phyloP scores from a whole-genome alignment of 805 yeast species.

The Wickerhamomyces bisporus region DNA sequence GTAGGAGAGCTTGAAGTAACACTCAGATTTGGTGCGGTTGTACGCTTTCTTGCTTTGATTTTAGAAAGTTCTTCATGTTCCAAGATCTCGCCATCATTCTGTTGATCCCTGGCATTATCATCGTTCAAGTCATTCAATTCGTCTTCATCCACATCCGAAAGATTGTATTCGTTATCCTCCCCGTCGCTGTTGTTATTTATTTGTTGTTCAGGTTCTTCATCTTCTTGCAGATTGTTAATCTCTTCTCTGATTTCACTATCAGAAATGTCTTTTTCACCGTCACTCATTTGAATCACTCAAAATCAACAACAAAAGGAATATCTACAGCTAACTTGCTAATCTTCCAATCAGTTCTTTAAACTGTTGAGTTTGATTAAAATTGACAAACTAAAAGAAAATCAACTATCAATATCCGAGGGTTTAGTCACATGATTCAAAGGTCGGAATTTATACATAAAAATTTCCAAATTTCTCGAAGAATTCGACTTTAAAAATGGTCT shows the following conservation, averaged over 20 bases:
- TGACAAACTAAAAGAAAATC: too few relatives aligned
- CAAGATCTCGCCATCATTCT: background rate
- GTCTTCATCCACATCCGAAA: constrained; percentile 2
- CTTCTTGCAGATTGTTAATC: background rate
- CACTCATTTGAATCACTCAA: background rate
- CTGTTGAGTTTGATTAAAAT: too few relatives aligned
- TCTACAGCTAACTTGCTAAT: too few relatives aligned
- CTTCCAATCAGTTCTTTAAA: too few relatives aligned
- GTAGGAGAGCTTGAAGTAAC: background rate
- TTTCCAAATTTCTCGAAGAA: too few relatives aligned
- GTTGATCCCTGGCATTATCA: constrained; percentile 2
- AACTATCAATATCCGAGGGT: too few relatives aligned
- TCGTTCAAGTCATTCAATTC: constrained; percentile 5
- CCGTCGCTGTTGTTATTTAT: constrained; percentile 5
- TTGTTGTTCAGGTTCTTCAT: background rate
- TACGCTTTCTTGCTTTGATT: constrained; percentile 6
- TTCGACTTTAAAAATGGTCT: too few relatives aligned
- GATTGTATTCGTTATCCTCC: constrained; percentile 8
- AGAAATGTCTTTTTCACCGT: background rate
- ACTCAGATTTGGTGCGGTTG: background rate
- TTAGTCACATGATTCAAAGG: too few relatives aligned
- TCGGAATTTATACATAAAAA: too few relatives aligned
- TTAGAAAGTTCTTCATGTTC: background rate
- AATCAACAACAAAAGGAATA: too few relatives aligned
- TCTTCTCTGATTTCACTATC: background rate